Conservation (phyloP, 2,329 filamentous ascomycete species). For the Clonostachys rosea region DNA sequence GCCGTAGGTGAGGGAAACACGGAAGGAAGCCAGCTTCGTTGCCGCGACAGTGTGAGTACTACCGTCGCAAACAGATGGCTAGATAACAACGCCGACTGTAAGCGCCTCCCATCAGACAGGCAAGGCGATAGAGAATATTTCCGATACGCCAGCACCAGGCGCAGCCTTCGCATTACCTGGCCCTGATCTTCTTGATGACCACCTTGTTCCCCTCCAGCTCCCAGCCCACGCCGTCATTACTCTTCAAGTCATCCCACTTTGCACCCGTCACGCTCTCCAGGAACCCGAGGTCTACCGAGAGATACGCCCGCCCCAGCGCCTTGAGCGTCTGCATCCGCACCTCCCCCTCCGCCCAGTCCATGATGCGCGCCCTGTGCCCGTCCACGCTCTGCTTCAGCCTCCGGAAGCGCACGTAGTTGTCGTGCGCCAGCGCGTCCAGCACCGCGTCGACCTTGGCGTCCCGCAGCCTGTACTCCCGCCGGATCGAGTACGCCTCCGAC, state of each 20-base stretch:
- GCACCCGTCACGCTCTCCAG: slow-evolving; percentile 65
- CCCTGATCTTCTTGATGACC: slow-evolving; percentile 61
- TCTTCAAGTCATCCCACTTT: slow-evolving; percentile 67
- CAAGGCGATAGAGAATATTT: no score
- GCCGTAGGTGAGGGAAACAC: not conserved
- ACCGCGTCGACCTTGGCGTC: slow-evolving; percentile 67
- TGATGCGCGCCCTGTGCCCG: slow-evolving; percentile 71
- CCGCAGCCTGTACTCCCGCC: slow-evolving; percentile 53
- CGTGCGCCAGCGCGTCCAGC: slow-evolving; percentile 67
- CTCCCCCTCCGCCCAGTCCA: slow-evolving; percentile 76
- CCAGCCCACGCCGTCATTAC: slow-evolving; percentile 78
- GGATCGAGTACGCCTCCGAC: slow-evolving; percentile 65
- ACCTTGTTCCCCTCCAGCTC: slow-evolving; percentile 68
- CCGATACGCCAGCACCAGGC: no score
- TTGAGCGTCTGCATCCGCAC: slow-evolving; percentile 76
- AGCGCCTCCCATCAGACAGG: no score
- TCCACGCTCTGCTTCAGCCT: slow-evolving; percentile 68
- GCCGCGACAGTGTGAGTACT: no score
- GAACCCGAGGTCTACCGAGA: slow-evolving; percentile 64
- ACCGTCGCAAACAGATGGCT: no score
- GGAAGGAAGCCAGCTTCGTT: not conserved
- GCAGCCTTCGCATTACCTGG: no score
- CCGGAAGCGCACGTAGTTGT: slow-evolving; percentile 81
- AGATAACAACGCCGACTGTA: not conserved
- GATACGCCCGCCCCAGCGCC: slow-evolving; percentile 78